Percentiles rank a stretch among this genome's conserved stretches.
Evolutionary conservation across 2,329 filamentous ascomycete genomes (phyloP).

Genomic region (Venturia aucupariae): DNA sequence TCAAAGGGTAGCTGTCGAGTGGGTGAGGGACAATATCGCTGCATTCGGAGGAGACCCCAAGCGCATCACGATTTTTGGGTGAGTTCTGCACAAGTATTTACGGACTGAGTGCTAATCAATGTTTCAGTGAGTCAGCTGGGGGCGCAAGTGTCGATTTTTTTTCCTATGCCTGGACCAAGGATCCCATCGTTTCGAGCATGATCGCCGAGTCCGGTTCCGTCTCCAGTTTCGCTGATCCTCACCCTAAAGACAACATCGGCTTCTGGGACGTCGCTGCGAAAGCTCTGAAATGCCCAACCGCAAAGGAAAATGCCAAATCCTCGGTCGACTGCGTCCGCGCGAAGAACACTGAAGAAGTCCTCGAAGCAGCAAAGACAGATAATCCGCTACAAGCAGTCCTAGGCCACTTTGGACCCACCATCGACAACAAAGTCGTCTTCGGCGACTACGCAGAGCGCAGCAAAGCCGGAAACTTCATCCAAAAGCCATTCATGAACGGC

Average conservation of each 20-base stretch:
- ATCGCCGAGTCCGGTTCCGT: slow-evolving; percentile 16
- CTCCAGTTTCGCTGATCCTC: slow-evolving; percentile 1
- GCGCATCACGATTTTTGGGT: slow-evolving; percentile 30
- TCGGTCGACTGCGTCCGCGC: not conserved
- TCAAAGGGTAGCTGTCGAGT: slow-evolving; percentile 19
- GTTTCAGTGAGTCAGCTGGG: slow-evolving; percentile 17
- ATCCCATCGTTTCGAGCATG: slow-evolving; percentile 16
- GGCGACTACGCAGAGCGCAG: slow-evolving; percentile 5
- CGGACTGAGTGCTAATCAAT: not conserved
- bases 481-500: slow-evolving; percentile 7
- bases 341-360: slow-evolving; percentile 5
- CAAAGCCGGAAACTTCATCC: slow-evolving; percentile 10
- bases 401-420: slow-evolving; percentile 7
- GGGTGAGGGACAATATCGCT: slow-evolving; percentile 20
- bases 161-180: slow-evolving; percentile 16
- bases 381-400: slow-evolving; percentile 4
- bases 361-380: slow-evolving; percentile 7
- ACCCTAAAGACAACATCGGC: not conserved
- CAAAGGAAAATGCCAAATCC: not conserved
- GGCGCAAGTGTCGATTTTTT: slow-evolving; percentile 18
- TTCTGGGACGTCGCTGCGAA: slow-evolving; percentile 9
- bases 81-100: slow-evolving; percentile 18
- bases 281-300: slow-evolving; percentile 4
- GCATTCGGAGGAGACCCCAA: slow-evolving; percentile 18
- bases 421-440: slow-evolving; percentile 12